Percentiles rank a stretch among this genome's conserved stretches.
Evolutionary conservation across 768 basidiomycete genomes (phyloP).

Genomic region (Amanita polypyramis): DNA sequence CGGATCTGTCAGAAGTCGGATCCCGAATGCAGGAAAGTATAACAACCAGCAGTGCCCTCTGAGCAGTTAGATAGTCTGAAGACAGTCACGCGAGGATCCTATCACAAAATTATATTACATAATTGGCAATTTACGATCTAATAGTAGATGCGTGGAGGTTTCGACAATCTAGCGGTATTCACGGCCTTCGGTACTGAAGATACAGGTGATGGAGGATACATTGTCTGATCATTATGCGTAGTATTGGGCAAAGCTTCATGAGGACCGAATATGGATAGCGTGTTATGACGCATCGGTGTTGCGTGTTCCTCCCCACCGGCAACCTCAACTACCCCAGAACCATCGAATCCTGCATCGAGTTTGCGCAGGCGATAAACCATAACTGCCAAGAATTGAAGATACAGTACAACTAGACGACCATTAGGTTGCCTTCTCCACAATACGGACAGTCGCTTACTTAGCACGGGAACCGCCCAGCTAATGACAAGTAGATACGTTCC

Average conservation of each 20-base stretch:
- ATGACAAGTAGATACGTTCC: slow-evolving; percentile 37
- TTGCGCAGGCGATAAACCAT: slow-evolving; percentile 23
- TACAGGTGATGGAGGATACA: not conserved
- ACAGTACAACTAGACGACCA: slow-evolving; percentile 27
- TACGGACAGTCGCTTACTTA: slow-evolving; percentile 28
- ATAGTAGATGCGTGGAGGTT: slow-evolving; percentile 10
- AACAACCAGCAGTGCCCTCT: too few species aligned
- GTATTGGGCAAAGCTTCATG: not conserved
- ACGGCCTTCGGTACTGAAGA: not conserved
- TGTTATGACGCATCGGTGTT: too few species aligned
- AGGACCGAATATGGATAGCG: not conserved
- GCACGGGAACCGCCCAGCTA: slow-evolving; percentile 42
- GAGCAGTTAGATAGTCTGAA: too few species aligned
- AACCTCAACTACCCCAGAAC: not conserved
- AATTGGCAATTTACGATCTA: too few species aligned
- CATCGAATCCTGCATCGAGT: not conserved
- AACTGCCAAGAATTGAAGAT: slow-evolving; percentile 28
- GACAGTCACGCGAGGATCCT: too few species aligned
- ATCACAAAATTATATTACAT: too few species aligned
- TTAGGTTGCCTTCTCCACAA: slow-evolving; percentile 6
- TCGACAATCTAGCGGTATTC: slow-evolving; percentile 13
- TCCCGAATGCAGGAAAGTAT: too few species aligned
- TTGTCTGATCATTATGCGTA: not conserved
- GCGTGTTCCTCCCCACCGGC: not conserved
- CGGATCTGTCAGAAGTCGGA: not conserved